Conservation (phyloP, 164 flowering plant species). For the Aristolochia fimbriata region DNA sequence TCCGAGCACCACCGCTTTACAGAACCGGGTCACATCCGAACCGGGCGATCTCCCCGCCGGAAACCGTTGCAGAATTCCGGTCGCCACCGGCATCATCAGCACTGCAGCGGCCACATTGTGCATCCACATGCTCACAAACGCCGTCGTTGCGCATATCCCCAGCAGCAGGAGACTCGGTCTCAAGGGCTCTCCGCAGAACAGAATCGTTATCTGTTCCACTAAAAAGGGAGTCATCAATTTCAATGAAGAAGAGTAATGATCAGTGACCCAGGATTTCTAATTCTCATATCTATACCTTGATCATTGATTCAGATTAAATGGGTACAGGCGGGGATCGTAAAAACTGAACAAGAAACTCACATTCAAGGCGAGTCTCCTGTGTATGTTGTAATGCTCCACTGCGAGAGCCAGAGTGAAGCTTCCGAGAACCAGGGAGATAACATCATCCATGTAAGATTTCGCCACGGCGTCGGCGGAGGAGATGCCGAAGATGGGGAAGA, state of each 20-base stretch:
- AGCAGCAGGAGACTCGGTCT: slow-evolving; percentile 71
- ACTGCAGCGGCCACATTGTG: slow-evolving; percentile 85
- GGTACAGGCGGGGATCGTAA: background rate
- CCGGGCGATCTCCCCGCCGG: slow-evolving; percentile 23
- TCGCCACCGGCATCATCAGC: slow-evolving; percentile 97
- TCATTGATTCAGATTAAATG: no score
- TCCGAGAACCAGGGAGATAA: slow-evolving; percentile 74
- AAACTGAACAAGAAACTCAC: slow-evolving; percentile 25
- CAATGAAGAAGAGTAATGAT: background rate
- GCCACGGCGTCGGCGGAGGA: slow-evolving; percentile 67
- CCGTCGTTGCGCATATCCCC: slow-evolving; percentile 75
- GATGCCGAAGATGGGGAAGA: slow-evolving; percentile 85
- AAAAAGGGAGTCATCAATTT: background rate
- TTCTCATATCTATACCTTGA: background rate
- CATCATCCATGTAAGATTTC: slow-evolving; percentile 76
- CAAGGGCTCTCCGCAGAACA: slow-evolving; percentile 83
- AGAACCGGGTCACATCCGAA: slow-evolving; percentile 30
- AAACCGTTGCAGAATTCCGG: slow-evolving; percentile 67
- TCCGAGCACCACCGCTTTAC: slow-evolving; percentile 71
- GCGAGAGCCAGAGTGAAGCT: slow-evolving; percentile 93
- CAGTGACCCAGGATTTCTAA: background rate
- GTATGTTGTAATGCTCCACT: slow-evolving; percentile 85
- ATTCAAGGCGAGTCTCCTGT: slow-evolving; percentile 71
- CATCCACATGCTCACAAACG: slow-evolving; percentile 98
- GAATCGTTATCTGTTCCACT: slow-evolving; percentile 42